Evolutionary conservation across 1,284 basidiomycete genomes (phyloP).

Genomic region (Anthracocystis panici-leucophaei): DNA sequence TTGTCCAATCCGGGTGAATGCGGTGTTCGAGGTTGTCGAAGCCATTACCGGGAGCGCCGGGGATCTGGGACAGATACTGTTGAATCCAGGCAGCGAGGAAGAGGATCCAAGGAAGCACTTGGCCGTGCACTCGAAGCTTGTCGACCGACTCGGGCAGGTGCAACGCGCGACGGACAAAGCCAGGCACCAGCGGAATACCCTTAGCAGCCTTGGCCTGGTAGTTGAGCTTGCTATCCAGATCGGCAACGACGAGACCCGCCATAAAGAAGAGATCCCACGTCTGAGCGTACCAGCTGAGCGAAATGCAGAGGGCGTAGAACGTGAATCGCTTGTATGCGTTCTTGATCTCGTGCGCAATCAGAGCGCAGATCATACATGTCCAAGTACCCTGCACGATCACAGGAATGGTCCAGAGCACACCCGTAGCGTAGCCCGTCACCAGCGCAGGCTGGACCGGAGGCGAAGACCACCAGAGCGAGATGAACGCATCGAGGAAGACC

Average conservation of each 20-base stretch:
- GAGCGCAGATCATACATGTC: constrained; percentile 57
- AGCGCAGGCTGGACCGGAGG: constrained; percentile 55
- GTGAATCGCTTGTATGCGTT: constrained; percentile 59
- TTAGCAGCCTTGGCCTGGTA: constrained; percentile 54
- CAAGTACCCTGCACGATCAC: constrained; percentile 62
- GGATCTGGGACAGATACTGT: constrained; percentile 51
- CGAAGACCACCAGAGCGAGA: constrained; percentile 61
- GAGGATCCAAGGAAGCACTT: constrained; percentile 58
- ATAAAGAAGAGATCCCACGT: constrained; percentile 65
- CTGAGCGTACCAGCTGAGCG: constrained; percentile 61
- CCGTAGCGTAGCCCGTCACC: constrained; percentile 60
- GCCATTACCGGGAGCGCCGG: constrained; percentile 21
- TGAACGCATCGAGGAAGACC: constrained; percentile 56
- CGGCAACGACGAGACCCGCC: constrained; percentile 60
- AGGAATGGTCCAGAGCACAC: constrained; percentile 66
- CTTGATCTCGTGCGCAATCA: constrained; percentile 62
- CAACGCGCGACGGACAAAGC: constrained; percentile 17
- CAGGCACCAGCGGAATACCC: constrained; percentile 52
- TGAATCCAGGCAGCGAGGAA: constrained; percentile 53
- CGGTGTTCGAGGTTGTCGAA: constrained; percentile 50
- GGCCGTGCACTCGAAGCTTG: constrained; percentile 51
- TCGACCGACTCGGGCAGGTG: constrained; percentile 31
- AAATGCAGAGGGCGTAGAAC: constrained; percentile 58
- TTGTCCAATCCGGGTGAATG: constrained; percentile 54
- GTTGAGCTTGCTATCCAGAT: constrained; percentile 61